phyloP scores from a whole-genome alignment of 2,329 filamentous ascomycete genomes.

The Phialemoniopsis sp. region DNA sequence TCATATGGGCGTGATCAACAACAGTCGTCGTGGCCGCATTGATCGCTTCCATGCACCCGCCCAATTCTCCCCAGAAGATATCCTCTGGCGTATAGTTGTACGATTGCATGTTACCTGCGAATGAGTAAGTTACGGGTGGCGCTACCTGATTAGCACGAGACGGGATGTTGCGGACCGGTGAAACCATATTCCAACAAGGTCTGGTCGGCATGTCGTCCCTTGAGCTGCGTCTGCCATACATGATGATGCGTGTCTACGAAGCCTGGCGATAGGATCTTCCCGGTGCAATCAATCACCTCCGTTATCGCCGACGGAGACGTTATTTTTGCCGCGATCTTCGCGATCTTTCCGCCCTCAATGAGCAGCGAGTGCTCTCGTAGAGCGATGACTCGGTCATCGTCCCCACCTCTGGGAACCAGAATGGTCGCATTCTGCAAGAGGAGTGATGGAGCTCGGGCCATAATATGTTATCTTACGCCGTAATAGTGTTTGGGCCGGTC shows the following conservation, averaged over 20 bases:
- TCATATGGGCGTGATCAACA: slow-evolving; percentile 3
- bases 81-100: background rate
- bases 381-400: too few relatives aligned
- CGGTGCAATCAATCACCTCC: slow-evolving; percentile 40
- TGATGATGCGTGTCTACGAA: slow-evolving; percentile 55
- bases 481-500: too few relatives aligned
- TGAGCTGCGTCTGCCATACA: slow-evolving; percentile 51
- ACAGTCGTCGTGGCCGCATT: slow-evolving; percentile 1
- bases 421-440: too few relatives aligned
- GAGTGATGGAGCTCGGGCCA: too few relatives aligned
- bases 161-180: background rate
- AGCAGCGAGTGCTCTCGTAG: too few relatives aligned
- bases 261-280: slow-evolving; percentile 49
- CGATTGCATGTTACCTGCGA: background rate
- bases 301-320: slow-evolving; percentile 10
- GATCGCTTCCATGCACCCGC: slow-evolving; percentile 1
- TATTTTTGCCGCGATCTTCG: too few relatives aligned
- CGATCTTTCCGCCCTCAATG: too few relatives aligned
- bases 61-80: slow-evolving; percentile 2
- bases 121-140: background rate
- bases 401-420: too few relatives aligned
- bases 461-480: too few relatives aligned
- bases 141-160: background rate
- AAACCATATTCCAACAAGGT: slow-evolving; percentile 42
- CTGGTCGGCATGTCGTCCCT: slow-evolving; percentile 47